phyloP scores from a whole-genome alignment of 139 green algal genomes.

The Picochlorum sp. region DNA sequence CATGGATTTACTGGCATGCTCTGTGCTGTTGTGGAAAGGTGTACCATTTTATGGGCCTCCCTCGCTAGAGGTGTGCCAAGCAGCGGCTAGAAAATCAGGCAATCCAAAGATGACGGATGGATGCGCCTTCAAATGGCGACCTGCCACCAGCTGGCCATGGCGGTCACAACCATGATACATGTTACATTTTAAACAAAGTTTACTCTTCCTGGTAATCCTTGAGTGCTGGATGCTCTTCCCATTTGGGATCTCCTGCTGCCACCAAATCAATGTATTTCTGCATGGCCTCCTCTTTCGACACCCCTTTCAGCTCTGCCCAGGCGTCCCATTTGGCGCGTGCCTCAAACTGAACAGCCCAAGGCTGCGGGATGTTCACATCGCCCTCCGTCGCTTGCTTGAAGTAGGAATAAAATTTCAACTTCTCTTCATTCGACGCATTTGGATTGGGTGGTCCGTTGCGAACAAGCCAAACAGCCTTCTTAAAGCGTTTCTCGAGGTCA shows the following conservation, averaged over 20 bases:
- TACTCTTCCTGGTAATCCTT: constrained; percentile 32
- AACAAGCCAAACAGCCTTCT: constrained; percentile 59
- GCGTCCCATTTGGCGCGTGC: constrained; percentile 60
- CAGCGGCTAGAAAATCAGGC: not conserved
- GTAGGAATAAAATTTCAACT: constrained; percentile 51
- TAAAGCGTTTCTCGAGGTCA: constrained; percentile 37
- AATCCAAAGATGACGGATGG: not conserved
- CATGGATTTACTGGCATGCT: constrained; percentile 89
- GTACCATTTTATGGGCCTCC: constrained; percentile 48
- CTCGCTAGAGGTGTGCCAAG: not conserved
- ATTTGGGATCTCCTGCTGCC: constrained; percentile 38
- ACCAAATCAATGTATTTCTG: constrained; percentile 62
- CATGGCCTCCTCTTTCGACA: constrained; percentile 62
- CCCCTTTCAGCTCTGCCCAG: constrained; percentile 60
- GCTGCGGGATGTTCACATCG: constrained; percentile 44
- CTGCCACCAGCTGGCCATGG: not conserved
- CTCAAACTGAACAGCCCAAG: constrained; percentile 56
- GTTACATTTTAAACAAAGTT: too few relatives aligned
- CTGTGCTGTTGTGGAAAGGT: constrained; percentile 59
- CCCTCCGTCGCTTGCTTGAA: constrained; percentile 66
- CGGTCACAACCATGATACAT: not conserved
- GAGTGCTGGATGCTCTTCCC: constrained; percentile 47
- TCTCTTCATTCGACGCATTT: constrained; percentile 38
- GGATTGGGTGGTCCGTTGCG: constrained; percentile 46
- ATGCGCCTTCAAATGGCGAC: not conserved